Conservation (phyloP, 805 yeast species). For the Ogataea polymorpha region DNA sequence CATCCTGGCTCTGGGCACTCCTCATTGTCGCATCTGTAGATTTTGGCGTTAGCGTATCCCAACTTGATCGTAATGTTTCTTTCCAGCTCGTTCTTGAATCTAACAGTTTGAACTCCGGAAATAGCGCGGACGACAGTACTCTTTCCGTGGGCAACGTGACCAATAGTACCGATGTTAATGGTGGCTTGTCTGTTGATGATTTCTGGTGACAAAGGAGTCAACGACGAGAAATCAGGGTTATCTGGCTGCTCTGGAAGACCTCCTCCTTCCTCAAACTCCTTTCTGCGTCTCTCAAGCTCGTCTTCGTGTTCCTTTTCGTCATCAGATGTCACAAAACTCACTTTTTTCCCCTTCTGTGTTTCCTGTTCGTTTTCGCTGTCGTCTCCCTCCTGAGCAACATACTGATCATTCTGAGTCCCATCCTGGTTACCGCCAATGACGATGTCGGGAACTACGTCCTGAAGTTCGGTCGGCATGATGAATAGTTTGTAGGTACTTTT, state of each 20-base stretch:
- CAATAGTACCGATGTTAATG: constrained; percentile 97
- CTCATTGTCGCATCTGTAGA: constrained; percentile 85
- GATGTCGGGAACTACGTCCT: constrained; percentile 81
- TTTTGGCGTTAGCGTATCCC: constrained; percentile 98
- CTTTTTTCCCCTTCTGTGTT: constrained; percentile 59
- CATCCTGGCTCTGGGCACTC: constrained; percentile 91
- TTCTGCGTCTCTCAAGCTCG: constrained; percentile 72
- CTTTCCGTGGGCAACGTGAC: constrained; percentile 99
- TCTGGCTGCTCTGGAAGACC: constrained; percentile 97
- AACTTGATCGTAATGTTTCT: constrained; percentile 97
- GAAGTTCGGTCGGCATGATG: constrained; percentile 72
- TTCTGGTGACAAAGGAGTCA: constrained; percentile 90
- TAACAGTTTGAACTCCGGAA: constrained; percentile 97
- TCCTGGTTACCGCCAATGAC: constrained; percentile 59
- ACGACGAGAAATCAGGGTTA: constrained; percentile 73
- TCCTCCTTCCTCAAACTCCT: constrained; percentile 96
- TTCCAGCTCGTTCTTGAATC: constrained; percentile 98
- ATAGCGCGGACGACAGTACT: constrained; percentile 98
- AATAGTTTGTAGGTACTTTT: constrained; percentile 3
- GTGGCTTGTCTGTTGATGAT: constrained; percentile 99
- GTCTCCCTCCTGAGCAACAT: constrained; percentile 29
- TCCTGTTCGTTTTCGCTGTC: constrained; percentile 41
- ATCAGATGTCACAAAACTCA: constrained; percentile 74
- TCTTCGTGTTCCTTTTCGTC: constrained; percentile 49
- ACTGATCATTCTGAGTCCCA: constrained; percentile 33